Percentiles rank a stretch among this genome's conserved stretches.
Conservation (phyloP, 441 rosid species). For the Gossypium aridum region DNA sequence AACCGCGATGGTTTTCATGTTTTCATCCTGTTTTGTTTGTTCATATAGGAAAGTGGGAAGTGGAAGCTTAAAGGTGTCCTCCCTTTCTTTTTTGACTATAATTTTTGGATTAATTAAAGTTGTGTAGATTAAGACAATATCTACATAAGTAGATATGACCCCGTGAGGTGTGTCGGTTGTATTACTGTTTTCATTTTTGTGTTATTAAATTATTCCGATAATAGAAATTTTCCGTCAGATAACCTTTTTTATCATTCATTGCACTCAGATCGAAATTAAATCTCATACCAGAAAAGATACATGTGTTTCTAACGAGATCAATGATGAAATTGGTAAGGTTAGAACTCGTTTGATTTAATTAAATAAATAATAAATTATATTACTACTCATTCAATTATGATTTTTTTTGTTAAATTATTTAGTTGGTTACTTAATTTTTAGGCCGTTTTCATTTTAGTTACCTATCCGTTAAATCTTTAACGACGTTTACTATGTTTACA, state of each 20-base stretch:
- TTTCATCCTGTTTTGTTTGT: neutral
- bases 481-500: fast-evolving
- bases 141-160: neutral
- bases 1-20: neutral
- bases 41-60: neutral
- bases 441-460: no score
- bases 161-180: neutral
- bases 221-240: neutral
- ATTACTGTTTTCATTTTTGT: neutral
- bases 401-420: no score
- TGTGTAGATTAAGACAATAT: neutral
- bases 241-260: no score
- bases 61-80: neutral
- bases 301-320: no score
- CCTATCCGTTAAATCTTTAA: no score
- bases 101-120: neutral
- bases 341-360: no score
- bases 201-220: neutral
- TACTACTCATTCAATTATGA: no score
- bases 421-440: no score
- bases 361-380: no score
- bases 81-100: neutral
- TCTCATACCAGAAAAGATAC: no score
- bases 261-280: no score
- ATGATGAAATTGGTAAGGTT: no score